phyloP scores from a whole-genome alignment of 495 filamentous ascomycete genomes.

The Ramalina intermedia region DNA sequence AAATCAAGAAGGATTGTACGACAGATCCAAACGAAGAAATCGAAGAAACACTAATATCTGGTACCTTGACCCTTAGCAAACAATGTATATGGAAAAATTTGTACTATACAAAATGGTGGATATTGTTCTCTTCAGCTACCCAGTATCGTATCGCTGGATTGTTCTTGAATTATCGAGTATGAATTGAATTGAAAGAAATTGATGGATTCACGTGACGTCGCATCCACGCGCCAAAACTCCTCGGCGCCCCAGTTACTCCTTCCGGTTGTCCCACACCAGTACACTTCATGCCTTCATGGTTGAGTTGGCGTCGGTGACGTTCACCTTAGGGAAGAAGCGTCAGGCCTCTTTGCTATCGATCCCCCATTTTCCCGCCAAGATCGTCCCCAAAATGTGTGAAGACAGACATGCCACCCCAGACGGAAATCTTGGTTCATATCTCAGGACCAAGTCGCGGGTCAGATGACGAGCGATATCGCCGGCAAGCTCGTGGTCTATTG shows the following conservation, averaged over 20 bases:
- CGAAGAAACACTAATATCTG: too few species aligned
- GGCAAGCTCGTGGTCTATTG: conserved; percentile 45
- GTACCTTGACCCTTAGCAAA: too few species aligned
- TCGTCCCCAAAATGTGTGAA: conserved; percentile 8
- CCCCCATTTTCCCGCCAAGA: neutral
- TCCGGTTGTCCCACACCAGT: neutral
- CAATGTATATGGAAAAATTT: too few species aligned
- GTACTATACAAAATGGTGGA: too few species aligned
- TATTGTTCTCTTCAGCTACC: too few species aligned
- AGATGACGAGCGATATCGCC: conserved; percentile 51
- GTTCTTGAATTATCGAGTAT: too few species aligned
- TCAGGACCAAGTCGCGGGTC: conserved; percentile 42
- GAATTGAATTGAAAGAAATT: too few species aligned
- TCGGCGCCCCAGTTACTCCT: neutral
- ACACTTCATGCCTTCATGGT: neutral
- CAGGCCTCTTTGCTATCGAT: neutral
- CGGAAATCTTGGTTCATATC: conserved; percentile 57
- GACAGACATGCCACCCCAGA: conserved; percentile 2
- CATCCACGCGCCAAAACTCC: neutral
- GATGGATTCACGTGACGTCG: neutral
- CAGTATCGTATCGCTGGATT: too few species aligned
- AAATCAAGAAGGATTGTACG: too few species aligned
- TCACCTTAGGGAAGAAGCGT: too few species aligned
- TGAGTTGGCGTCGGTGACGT: neutral
- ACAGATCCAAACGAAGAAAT: too few species aligned